Conservation (phyloP, 73 alveolate species). For the Paramecium octaurelia region DNA sequence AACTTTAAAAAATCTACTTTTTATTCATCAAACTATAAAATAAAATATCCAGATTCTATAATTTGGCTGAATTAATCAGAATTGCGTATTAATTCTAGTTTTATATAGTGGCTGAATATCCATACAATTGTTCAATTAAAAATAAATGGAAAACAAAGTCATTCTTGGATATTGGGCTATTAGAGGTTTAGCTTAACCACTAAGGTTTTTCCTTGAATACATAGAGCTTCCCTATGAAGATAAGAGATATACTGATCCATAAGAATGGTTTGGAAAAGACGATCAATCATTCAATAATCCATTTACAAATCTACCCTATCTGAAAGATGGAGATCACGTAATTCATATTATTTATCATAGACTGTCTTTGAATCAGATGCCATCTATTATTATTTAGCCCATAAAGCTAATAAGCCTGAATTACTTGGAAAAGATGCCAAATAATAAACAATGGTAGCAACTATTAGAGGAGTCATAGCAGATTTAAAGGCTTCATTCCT, state of each 20-base stretch:
- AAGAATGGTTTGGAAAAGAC: conserved; percentile 47
- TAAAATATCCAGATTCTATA: neutral
- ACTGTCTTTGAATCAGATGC: conserved; percentile 42
- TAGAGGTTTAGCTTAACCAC: conserved; percentile 56
- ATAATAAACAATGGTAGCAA: conserved; percentile 6
- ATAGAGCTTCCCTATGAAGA: conserved; percentile 54
- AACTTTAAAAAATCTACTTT: too few relatives aligned
- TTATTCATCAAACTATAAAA: neutral
- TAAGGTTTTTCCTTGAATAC: conserved; percentile 43
- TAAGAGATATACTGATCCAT: neutral
- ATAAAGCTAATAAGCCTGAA: conserved; percentile 24
- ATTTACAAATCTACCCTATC: conserved; percentile 61
- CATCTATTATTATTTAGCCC: conserved; percentile 36
- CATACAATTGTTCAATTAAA: neutral
- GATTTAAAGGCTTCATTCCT: neutral
- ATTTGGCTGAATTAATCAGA: neutral
- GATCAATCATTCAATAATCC: conserved; percentile 38
- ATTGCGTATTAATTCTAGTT: neutral
- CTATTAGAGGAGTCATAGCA: neutral
- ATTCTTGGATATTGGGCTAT: conserved; percentile 60
- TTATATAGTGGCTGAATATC: neutral
- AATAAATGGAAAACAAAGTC: neutral
- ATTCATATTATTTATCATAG: neutral
- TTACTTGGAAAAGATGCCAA: conserved; percentile 46
- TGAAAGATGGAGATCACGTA: conserved; percentile 52